phyloP scores from a whole-genome alignment of 768 basidiomycete genomes.

The Tephrocybe rancida region DNA sequence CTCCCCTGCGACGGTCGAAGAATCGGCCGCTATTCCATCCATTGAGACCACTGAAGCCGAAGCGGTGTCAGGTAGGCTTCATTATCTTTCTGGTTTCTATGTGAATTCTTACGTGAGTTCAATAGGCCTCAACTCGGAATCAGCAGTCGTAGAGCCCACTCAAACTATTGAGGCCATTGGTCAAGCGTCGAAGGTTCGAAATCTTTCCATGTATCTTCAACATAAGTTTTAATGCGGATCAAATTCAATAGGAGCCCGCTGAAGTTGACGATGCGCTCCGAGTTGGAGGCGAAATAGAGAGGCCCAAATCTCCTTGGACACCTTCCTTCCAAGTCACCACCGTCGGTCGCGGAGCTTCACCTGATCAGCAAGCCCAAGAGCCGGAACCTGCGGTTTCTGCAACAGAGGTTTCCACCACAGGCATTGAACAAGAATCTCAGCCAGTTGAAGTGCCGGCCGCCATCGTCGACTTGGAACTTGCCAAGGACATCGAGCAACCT shows the following conservation, averaged over 20 bases:
- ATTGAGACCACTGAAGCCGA: too few species aligned
- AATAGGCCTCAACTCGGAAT: too few species aligned
- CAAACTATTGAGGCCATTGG: too few species aligned
- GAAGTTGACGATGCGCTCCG: background rate
- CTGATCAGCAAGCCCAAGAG: constrained; percentile 20
- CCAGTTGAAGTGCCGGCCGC: background rate
- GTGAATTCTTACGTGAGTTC: too few species aligned
- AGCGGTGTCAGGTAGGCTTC: too few species aligned
- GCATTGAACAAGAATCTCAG: background rate
- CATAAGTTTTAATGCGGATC: background rate
- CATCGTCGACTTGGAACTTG: constrained; percentile 15
- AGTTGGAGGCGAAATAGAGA: constrained; percentile 30
- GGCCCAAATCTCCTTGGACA: constrained; percentile 53
- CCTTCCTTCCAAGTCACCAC: constrained; percentile 56
- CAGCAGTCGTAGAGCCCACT: too few species aligned
- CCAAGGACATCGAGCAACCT: background rate
- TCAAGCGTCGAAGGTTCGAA: background rate
- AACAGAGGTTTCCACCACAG: background rate
- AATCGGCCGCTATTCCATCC: too few species aligned
- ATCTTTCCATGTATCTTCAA: too few species aligned
- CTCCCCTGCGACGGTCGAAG: too few species aligned
- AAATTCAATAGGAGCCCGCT: background rate
- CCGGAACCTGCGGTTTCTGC: background rate
- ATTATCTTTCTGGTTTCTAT: too few species aligned
- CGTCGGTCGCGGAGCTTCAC: constrained; percentile 28